These are phyloP conservation scores for Madurella fahalii DNA, from an alignment of 2,329 filamentous ascomycete genomes.

Conservation along the genomic window DNA sequence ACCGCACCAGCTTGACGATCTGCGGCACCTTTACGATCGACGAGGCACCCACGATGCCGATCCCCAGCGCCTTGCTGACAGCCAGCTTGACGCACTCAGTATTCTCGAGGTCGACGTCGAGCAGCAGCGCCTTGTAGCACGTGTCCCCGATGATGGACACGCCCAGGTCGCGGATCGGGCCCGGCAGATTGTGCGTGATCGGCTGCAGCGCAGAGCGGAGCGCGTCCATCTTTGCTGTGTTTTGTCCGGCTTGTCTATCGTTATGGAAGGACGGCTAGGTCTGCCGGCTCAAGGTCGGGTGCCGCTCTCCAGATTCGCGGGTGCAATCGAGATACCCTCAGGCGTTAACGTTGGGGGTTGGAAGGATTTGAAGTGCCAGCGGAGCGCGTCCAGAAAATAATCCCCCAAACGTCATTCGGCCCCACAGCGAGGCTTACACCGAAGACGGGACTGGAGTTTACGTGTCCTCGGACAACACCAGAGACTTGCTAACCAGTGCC, in stretches of 20 bases:
- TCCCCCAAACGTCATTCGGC: neutral
- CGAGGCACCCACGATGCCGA: constrained; percentile 87
- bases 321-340: neutral
- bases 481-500: neutral
- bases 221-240: constrained; percentile 50
- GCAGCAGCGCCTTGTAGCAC: constrained; percentile 83
- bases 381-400: neutral
- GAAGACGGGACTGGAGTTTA: neutral
- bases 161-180: constrained; percentile 69
- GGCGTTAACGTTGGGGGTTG: neutral
- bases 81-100: constrained; percentile 81
- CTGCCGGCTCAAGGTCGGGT: no score
- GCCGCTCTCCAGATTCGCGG: neutral
- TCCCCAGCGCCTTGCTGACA: constrained; percentile 86
- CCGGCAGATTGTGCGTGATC: constrained; percentile 68
- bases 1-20: constrained; percentile 84
- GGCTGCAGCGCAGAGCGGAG: constrained; percentile 60
- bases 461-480: neutral
- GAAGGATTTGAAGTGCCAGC: neutral
- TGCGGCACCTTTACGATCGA: constrained; percentile 95
- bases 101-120: constrained; percentile 76
- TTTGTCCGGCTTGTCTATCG: neutral
- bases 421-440: neutral
- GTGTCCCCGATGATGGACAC: constrained; percentile 73
- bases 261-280: neutral